These are phyloP conservation scores for Annona squamosa DNA, from an alignment of 164 flowering plant species.

Conservation along the genomic window DNA sequence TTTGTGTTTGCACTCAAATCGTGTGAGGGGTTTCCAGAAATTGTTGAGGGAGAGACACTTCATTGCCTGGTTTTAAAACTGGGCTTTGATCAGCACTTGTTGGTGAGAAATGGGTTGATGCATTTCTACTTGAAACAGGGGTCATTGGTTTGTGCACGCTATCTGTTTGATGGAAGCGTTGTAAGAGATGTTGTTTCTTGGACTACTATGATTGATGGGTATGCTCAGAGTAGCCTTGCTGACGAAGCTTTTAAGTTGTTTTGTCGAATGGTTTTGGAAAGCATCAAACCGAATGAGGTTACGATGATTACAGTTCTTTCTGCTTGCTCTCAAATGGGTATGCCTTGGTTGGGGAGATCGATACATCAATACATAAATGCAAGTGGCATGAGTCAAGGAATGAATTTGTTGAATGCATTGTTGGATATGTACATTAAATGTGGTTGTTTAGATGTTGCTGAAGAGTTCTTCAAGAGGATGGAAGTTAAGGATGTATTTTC, in stretches of 20 bases:
- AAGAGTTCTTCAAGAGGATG: slow-evolving; percentile 47
- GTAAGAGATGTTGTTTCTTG: slow-evolving; percentile 57
- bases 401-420: slow-evolving; percentile 53
- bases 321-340: slow-evolving; percentile 48
- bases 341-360: slow-evolving; percentile 31
- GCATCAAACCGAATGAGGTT: slow-evolving; percentile 53
- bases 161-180: slow-evolving; percentile 35
- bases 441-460: slow-evolving; percentile 44
- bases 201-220: slow-evolving; percentile 58
- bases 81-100: slow-evolving; percentile 37
- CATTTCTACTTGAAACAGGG: slow-evolving; percentile 40
- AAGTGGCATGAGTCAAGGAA: slow-evolving; percentile 19
- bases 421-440: slow-evolving; percentile 73
- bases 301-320: slow-evolving; percentile 59
- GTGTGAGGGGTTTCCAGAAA: slow-evolving; percentile 26
- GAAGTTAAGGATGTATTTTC: slow-evolving; percentile 47
- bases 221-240: slow-evolving; percentile 20
- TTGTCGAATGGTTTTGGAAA: slow-evolving; percentile 28
- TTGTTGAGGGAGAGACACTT: slow-evolving; percentile 30
- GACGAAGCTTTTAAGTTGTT: slow-evolving; percentile 48
- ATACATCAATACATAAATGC: slow-evolving; percentile 31
- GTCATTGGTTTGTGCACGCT: slow-evolving; percentile 26
- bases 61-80: slow-evolving; percentile 36
- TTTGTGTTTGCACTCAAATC: slow-evolving; percentile 52
- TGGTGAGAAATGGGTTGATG: slow-evolving; percentile 49